Base-by-base conservation (phyloP, 805 yeast species). In the Suhomyces sp. region DNA sequence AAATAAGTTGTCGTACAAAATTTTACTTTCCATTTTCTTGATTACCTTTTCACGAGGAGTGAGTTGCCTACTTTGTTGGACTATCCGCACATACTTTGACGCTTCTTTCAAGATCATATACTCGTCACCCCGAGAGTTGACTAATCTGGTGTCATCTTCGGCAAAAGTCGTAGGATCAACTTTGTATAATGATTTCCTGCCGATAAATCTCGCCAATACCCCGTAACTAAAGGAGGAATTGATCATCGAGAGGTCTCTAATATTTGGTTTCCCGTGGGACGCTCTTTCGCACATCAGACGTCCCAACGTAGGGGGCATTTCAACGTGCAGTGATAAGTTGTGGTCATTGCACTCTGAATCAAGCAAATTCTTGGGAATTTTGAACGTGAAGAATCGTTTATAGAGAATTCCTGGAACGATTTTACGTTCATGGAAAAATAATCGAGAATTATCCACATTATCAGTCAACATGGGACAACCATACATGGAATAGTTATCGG, bases 341-440 rank as follows among this genome's bases (percentile, higher is more conserved):
- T 63, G 65, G 25, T 51, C 59, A 16, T 49, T 49, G 38, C 72
- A 66, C 43, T 63, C 63, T 1, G 62, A 49, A 42, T 68, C 73
- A 39, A 68, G 50, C 17, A 67, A 43, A 11, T 47, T 47, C 10
- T 48, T 47, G 1, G 73, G 73, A 33, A 67, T 55, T 37, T 59
- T 62, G 47, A 68, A 68, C 2, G 69, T 66, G 49, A 68, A 68
- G 36, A 60, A 64, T 11, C 72, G 49, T 46, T 68, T 68, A 45
- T 62, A 65, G 18, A 12, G 18, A 16, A 27, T 31, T 3, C 50
- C 48, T 0, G 68, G 63, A 12, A 22, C 17, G 11, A 62, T 42
- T 2, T 24, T 12, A 20, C 41, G 44, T 4, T 43, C 40, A 2
- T 10, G 11, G 24, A 63, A 50, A 16, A 50, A 40, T 14, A 52